phyloP scores from a whole-genome alignment of 1,284 basidiomycete genomes.

The Cryptococcus maquisensis region DNA sequence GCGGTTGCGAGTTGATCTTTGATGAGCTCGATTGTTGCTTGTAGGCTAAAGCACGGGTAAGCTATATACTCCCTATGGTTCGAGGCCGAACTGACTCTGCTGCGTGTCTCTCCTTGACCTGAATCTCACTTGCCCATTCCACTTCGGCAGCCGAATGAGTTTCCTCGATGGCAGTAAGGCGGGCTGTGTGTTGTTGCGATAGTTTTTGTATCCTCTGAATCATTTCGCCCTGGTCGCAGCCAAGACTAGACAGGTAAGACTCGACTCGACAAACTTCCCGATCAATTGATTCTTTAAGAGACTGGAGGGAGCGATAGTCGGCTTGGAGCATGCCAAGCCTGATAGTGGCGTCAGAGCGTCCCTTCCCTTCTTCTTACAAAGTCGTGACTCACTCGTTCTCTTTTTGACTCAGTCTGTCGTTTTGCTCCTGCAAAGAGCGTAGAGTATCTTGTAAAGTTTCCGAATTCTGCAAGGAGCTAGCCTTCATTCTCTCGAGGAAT shows the following conservation, averaged over 20 bases:
- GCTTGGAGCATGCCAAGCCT: too few relatives aligned
- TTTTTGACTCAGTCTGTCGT: background rate
- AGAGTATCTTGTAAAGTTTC: background rate
- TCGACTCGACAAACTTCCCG: background rate
- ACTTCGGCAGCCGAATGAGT: background rate
- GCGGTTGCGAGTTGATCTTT: too few relatives aligned
- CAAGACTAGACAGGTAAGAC: background rate
- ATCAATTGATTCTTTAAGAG: too few relatives aligned
- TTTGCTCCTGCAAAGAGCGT: background rate
- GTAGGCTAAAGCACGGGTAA: background rate
- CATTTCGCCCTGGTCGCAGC: background rate
- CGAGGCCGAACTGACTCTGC: background rate
- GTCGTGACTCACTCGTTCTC: conserved; percentile 6
- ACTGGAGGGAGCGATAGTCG: too few relatives aligned
- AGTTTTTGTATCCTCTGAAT: background rate
- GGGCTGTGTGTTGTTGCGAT: too few relatives aligned
- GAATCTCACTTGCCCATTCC: too few relatives aligned
- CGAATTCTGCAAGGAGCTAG: background rate
- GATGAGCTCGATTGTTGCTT: background rate
- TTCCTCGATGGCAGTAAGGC: too few relatives aligned
- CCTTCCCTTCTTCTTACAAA: background rate
- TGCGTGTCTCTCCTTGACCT: too few relatives aligned
- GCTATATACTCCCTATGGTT: background rate
- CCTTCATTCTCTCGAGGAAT: background rate
- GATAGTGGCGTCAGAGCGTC: too few relatives aligned